phyloP scores from a whole-genome alignment of 176 grass and related monocot species.

The Carex scoparia region DNA sequence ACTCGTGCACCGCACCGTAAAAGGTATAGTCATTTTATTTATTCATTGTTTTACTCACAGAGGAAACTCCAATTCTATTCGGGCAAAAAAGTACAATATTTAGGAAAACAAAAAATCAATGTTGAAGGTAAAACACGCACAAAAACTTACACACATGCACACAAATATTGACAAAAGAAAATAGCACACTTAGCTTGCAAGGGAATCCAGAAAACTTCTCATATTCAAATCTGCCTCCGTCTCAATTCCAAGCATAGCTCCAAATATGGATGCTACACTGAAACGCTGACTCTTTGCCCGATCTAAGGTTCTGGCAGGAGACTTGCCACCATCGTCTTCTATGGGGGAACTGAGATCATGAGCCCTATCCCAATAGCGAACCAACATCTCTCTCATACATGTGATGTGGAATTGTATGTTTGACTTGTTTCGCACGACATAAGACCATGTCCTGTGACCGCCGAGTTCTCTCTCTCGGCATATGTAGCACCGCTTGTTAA shows the following conservation, averaged over 20 bases:
- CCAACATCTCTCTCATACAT: constrained; percentile 16
- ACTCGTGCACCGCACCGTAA: background rate
- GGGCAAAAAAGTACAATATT: background rate
- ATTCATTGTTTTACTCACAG: background rate
- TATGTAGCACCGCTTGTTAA: constrained; percentile 16
- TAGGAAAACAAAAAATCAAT: background rate
- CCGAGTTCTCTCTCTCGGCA: constrained; percentile 15
- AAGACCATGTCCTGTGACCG: constrained; percentile 9
- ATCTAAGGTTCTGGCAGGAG: background rate
- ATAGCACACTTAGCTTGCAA: background rate
- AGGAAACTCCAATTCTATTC: background rate
- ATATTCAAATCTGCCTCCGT: background rate
- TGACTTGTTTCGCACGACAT: constrained; percentile 7
- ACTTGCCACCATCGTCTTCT: background rate
- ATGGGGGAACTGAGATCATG: background rate
- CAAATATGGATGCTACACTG: constrained; percentile 3
- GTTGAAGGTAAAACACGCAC: background rate
- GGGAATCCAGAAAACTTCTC: constrained; percentile 20
- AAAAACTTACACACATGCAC: background rate
- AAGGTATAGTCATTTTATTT: background rate
- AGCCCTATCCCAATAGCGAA: constrained; percentile 1
- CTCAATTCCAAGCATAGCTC: constrained; percentile 6
- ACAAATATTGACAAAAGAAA: background rate
- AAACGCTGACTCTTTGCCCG: background rate
- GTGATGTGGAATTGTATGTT: constrained; percentile 21